A percentile compares a stretch with the other conserved stretches of the same genome.
Conservation (phyloP, 2,329 filamentous ascomycete species). For the Botrytis sinoallii region DNA sequence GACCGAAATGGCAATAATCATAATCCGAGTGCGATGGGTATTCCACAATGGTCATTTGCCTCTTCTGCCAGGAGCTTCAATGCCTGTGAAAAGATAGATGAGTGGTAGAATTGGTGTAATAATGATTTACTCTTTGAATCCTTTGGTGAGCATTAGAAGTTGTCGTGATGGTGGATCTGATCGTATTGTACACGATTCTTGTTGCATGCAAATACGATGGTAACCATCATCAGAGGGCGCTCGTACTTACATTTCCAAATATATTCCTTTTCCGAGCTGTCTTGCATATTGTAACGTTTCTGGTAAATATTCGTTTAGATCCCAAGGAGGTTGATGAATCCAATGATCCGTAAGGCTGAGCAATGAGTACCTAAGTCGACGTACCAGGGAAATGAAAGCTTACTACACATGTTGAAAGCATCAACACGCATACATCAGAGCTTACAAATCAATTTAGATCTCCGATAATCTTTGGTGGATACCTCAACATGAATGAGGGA, state of each 20-base stretch:
- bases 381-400: not conserved
- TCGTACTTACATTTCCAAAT: not conserved
- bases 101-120: not conserved
- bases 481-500: not conserved
- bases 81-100: not conserved
- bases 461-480: not conserved
- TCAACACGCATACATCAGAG: not conserved
- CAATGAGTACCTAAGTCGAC: not conserved
- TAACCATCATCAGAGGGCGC: not conserved
- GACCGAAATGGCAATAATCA: not conserved
- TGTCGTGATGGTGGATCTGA: slow-evolving; percentile 2
- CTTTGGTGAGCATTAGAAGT: not conserved
- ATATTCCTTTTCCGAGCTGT: not conserved
- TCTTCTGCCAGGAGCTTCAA: not conserved
- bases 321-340: not conserved
- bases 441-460: slow-evolving; percentile 12
- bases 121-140: not conserved
- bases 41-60: not conserved
- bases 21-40: not conserved
- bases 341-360: slow-evolving; percentile 10
- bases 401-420: slow-evolving; percentile 10
- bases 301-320: not conserved
- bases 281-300: slow-evolving; percentile 2
- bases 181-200: not conserved
- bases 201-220: not conserved